Evolutionary conservation across 106 monocot species (phyloP).

Genomic region (Vanilla planifolia): DNA sequence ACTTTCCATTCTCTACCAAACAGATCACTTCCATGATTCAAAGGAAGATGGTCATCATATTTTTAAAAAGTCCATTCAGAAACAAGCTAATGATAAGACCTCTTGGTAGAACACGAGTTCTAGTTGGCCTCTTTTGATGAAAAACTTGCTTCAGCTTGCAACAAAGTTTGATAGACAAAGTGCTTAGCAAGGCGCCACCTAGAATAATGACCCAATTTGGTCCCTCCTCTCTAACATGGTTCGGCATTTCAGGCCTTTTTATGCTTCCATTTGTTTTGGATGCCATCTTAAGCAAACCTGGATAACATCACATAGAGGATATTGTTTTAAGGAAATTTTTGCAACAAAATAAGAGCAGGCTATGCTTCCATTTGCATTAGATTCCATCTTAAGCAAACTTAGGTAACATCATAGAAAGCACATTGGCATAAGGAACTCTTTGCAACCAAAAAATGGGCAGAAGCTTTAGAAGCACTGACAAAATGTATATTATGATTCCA

Average conservation of each 20-base stretch:
- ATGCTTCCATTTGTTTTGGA: conserved; percentile 24
- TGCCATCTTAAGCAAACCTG: conserved; percentile 76
- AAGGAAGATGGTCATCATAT: neutral
- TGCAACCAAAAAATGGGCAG: too few relatives aligned
- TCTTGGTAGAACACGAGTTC: conserved; percentile 18
- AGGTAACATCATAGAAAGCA: too few relatives aligned
- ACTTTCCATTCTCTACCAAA: conserved; percentile 33
- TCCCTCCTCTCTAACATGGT: conserved; percentile 39
- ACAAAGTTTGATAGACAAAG: conserved; percentile 55
- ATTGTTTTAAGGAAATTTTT: too few relatives aligned
- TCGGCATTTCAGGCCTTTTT: conserved; percentile 30
- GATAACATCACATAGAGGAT: too few relatives aligned
- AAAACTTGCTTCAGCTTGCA: conserved; percentile 70
- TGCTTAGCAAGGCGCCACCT: conserved; percentile 77
- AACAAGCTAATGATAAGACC: conserved; percentile 20
- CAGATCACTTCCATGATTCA: neutral
- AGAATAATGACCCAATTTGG: conserved; percentile 84
- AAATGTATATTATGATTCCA: too few relatives aligned
- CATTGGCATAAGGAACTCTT: too few relatives aligned
- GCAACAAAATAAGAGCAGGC: too few relatives aligned
- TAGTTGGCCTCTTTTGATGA: conserved; percentile 29
- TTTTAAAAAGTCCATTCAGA: neutral
- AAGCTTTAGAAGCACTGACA: too few relatives aligned
- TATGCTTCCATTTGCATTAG: too few relatives aligned
- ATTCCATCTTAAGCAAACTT: too few relatives aligned